Evolutionary conservation across 768 basidiomycete genomes (phyloP).

Genomic region (Pulveroboletus sp.): DNA sequence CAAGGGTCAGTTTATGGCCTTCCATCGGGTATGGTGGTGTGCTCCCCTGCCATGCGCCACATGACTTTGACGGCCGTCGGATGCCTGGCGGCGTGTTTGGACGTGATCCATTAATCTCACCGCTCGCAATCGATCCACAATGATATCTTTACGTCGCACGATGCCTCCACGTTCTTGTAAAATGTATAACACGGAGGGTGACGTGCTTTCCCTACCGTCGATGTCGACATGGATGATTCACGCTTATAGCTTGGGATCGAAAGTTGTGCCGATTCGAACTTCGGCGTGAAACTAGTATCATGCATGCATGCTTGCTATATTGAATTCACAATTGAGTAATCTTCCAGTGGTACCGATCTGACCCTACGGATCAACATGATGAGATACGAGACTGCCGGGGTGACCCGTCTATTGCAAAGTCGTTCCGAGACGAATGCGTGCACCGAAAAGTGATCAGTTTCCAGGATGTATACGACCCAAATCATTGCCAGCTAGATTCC

Average conservation of each 20-base stretch:
- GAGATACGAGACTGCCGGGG: background rate
- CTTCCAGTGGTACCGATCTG: background rate
- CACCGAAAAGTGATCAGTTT: slow-evolving; percentile 5
- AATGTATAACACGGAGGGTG: background rate
- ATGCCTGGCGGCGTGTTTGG: background rate
- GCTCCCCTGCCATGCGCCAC: no score
- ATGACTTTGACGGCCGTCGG: no score
- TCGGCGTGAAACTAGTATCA: background rate
- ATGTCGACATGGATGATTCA: background rate
- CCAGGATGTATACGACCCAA: slow-evolving; percentile 7
- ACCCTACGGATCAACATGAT: background rate
- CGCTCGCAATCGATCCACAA: background rate
- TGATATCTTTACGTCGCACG: background rate
- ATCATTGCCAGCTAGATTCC: slow-evolving; percentile 23
- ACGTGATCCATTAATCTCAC: background rate
- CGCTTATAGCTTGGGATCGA: background rate
- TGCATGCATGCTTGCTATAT: background rate
- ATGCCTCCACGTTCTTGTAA: background rate
- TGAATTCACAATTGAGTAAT: no score
- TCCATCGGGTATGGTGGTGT: no score
- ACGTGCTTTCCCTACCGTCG: background rate
- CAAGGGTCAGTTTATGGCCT: no score
- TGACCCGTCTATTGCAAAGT: no score
- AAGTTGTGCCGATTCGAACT: background rate
- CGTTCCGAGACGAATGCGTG: no score